These are phyloP conservation scores for Globisporangium perplexum DNA, from an alignment of 352 stramenopile genomes.

Conservation along the genomic window DNA sequence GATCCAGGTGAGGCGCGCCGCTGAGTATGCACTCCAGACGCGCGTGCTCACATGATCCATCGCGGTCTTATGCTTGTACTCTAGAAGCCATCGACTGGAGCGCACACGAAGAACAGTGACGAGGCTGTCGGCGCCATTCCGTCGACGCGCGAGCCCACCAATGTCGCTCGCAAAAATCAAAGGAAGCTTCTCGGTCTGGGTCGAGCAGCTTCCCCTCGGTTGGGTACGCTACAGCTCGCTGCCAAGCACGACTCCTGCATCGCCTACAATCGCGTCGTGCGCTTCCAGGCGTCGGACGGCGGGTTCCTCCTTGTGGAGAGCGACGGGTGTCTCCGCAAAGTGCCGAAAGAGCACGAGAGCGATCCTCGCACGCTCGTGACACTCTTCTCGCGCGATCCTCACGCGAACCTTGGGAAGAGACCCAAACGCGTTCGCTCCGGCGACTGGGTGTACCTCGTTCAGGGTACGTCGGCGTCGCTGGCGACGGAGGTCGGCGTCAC, in stretches of 20 bases:
- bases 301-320: slow-evolving; percentile 32
- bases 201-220: not conserved
- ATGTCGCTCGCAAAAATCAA: not conserved
- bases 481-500: slow-evolving; percentile 7
- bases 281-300: slow-evolving; percentile 30
- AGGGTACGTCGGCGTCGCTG: slow-evolving; percentile 16
- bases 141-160: not conserved
- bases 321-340: slow-evolving; percentile 29
- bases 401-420: slow-evolving; percentile 12
- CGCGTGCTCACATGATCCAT: not conserved
- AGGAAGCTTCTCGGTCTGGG: not conserved
- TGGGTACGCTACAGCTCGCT: not conserved
- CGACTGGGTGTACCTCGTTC: slow-evolving; percentile 26
- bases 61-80: not conserved
- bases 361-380: slow-evolving; percentile 33
- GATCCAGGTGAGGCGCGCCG: slow-evolving; percentile 19
- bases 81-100: not conserved
- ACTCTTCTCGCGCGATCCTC: slow-evolving; percentile 28
- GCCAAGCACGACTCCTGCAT: slow-evolving; percentile 13
- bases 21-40: too few relatives aligned
- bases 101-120: too few relatives aligned
- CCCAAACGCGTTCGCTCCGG: slow-evolving; percentile 15
- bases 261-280: slow-evolving; percentile 28
- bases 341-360: slow-evolving; percentile 8
- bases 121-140: too few relatives aligned